Percentiles rank a stretch among this genome's conserved stretches.
phyloP scores from a whole-genome alignment of 2,329 filamentous ascomycete genomes.

The Helicocarpus griseus region DNA sequence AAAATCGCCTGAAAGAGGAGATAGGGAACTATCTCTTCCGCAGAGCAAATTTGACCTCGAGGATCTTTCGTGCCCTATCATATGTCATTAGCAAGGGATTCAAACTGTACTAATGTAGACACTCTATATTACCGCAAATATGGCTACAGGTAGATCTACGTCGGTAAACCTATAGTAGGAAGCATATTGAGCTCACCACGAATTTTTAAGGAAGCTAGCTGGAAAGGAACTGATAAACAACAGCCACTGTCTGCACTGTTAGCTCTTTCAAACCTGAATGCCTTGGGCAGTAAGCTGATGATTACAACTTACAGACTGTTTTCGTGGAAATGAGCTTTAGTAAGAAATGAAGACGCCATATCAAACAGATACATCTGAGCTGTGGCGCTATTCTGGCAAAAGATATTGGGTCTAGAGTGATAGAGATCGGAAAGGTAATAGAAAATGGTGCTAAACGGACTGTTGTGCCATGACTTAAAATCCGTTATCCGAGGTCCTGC shows the following conservation, averaged over 20 bases:
- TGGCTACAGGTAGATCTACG: background rate
- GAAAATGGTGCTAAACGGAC: background rate
- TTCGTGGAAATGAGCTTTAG: background rate
- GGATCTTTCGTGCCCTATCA: background rate
- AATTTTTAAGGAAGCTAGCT: background rate
- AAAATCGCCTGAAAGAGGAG: conserved; percentile 2
- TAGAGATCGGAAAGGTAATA: background rate
- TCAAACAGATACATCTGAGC: too few relatives aligned
- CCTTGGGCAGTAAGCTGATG: background rate
- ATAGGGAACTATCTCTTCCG: conserved; percentile 1
- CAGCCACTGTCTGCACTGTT: background rate
- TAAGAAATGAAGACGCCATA: background rate
- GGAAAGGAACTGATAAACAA: background rate
- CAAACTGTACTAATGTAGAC: background rate
- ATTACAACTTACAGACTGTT: background rate
- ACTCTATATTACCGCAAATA: background rate
- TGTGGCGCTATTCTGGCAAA: too few relatives aligned
- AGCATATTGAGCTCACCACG: background rate
- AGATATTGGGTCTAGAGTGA: background rate
- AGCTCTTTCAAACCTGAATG: background rate
- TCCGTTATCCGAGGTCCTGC: background rate
- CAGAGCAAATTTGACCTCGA: background rate
- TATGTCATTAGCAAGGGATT: background rate
- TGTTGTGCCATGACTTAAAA: background rate
- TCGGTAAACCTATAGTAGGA: background rate